These are phyloP conservation scores for Somion occarium DNA, from an alignment of 1,284 basidiomycete genomes.

Conservation along the genomic window DNA sequence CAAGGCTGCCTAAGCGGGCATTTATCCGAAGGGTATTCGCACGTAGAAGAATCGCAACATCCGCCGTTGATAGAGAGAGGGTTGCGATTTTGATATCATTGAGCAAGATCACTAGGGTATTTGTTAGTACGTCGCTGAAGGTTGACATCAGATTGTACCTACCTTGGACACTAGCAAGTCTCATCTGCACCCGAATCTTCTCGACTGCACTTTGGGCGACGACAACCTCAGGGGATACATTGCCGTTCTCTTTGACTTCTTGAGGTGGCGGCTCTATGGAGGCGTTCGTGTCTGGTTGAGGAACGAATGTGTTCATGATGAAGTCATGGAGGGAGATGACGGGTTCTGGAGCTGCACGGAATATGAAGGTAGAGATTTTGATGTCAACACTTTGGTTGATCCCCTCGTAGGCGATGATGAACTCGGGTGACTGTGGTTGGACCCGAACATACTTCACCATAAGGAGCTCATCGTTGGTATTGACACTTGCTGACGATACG, in stretches of 20 bases:
- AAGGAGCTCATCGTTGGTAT: conserved; percentile 67
- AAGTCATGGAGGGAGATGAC: conserved; percentile 94
- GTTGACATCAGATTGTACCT: conserved; percentile 16
- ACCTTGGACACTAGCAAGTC: conserved; percentile 87
- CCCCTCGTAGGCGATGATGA: conserved; percentile 76
- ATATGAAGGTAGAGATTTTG: conserved; percentile 89
- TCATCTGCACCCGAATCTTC: conserved; percentile 82
- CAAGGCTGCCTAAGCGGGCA: conserved; percentile 83
- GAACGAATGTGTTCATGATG: conserved; percentile 95
- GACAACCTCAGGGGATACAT: conserved; percentile 6
- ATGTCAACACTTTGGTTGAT: conserved; percentile 89
- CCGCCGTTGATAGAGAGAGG: conserved; percentile 87
- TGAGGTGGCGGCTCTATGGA: conserved; percentile 10
- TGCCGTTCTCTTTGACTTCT: conserved; percentile 12
- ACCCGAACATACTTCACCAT: conserved; percentile 82
- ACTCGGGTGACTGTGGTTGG: conserved; percentile 87
- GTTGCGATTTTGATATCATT: conserved; percentile 75
- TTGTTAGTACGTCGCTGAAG: conserved; percentile 12
- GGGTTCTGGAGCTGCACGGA: conserved; percentile 89
- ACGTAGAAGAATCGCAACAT: conserved; percentile 78
- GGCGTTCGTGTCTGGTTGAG: conserved; percentile 32
- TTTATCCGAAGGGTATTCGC: conserved; percentile 77
- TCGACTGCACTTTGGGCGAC: conserved; percentile 26
- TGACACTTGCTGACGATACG: conserved; percentile 65
- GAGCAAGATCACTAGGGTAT: conserved; percentile 81